Conservation (phyloP, 2,329 filamentous ascomycete genomes). For the Dactylonectria estremocensis region DNA sequence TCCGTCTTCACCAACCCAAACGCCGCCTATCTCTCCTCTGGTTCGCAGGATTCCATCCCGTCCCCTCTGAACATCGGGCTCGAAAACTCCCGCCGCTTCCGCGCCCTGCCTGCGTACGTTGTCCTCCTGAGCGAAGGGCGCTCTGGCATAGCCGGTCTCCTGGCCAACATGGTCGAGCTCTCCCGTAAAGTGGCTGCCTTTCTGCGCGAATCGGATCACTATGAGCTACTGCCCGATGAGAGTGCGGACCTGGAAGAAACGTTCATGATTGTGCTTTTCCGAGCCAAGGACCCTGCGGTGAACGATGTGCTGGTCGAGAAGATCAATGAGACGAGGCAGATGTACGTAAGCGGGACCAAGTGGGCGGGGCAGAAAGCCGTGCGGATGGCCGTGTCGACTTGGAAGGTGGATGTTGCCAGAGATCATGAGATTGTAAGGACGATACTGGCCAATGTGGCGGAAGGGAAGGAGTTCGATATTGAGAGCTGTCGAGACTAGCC, state of each 20-base stretch:
- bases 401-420: constrained; percentile 79
- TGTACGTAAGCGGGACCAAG: constrained; percentile 87
- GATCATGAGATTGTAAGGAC: constrained; percentile 77
- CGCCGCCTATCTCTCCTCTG: constrained; percentile 80
- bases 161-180: constrained; percentile 80
- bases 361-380: constrained; percentile 84
- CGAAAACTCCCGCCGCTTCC: constrained; percentile 92
- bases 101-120: constrained; percentile 91
- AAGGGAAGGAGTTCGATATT: constrained; percentile 50
- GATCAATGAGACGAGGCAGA: constrained; percentile 81
- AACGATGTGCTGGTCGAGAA: constrained; percentile 78
- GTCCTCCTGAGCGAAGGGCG: constrained; percentile 82
- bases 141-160: constrained; percentile 77
- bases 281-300: constrained; percentile 73
- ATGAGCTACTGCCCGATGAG: constrained; percentile 75
- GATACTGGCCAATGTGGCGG: constrained; percentile 70
- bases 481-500: constrained; percentile 24
- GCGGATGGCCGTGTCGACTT: constrained; percentile 89
- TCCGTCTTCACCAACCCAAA: constrained; percentile 86
- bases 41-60: constrained; percentile 67
- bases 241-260: constrained; percentile 65
- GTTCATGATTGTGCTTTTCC: constrained; percentile 81
- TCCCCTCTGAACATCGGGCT: constrained; percentile 89
- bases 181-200: constrained; percentile 77
- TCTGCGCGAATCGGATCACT: constrained; percentile 73